Percentiles rank a stretch among this genome's conserved stretches.
Conservation (phyloP, 345 rosid genomes). For the Boechera stricta region DNA sequence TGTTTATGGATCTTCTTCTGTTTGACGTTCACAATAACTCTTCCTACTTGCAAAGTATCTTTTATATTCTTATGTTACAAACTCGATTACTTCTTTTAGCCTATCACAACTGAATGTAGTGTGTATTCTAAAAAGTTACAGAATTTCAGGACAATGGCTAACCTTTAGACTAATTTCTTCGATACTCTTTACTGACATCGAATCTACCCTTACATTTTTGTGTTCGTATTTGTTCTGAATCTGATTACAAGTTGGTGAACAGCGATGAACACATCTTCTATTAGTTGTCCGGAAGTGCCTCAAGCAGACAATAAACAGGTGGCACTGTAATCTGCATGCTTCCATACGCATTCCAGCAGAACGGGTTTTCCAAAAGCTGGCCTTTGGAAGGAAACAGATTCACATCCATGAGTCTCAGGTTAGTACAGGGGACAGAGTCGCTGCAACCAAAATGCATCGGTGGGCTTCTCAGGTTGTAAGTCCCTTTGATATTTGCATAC, state of each 20-base stretch:
- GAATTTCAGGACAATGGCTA: not conserved
- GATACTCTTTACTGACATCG: conserved; percentile 11
- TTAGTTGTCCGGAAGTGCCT: conserved; percentile 44
- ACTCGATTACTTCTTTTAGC: conserved; percentile 19
- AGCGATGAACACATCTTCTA: conserved; percentile 24
- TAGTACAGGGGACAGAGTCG: conserved; percentile 80
- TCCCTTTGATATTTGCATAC: conserved; percentile 73
- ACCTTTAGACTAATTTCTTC: conserved; percentile 8
- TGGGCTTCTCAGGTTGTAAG: conserved; percentile 72
- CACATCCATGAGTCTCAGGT: conserved; percentile 61
- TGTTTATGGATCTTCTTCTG: not conserved
- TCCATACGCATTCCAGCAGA: conserved; percentile 93
- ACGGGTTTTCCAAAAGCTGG: conserved; percentile 49
- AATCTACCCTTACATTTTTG: conserved; percentile 21
- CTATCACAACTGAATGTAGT: conserved; percentile 12
- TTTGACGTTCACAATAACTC: not conserved
- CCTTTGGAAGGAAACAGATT: conserved; percentile 74
- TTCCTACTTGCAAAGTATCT: conserved; percentile 10
- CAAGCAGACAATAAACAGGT: conserved; percentile 60
- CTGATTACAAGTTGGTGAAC: conserved; percentile 21
- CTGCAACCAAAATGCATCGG: conserved; percentile 81
- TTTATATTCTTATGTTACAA: conserved; percentile 22
- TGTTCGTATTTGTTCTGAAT: not conserved
- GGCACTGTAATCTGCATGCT: conserved; percentile 51
- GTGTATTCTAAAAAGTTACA: conserved; percentile 11